phyloP scores from a whole-genome alignment of 345 rosid genomes.

The Pistacia integerrima region DNA sequence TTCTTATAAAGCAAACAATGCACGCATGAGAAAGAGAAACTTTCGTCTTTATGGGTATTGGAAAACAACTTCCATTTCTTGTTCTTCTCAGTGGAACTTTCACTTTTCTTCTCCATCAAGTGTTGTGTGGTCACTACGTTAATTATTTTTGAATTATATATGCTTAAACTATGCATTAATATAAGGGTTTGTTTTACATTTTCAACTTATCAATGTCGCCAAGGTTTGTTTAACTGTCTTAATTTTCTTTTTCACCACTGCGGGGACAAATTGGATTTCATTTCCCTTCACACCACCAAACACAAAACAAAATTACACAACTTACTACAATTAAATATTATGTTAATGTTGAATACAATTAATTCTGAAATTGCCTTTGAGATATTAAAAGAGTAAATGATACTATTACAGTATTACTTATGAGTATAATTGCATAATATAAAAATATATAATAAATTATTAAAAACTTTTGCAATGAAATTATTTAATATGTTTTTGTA shows the following conservation, averaged over 20 bases:
- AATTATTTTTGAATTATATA: not conserved
- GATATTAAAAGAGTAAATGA: no score
- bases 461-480: no score
- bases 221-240: not conserved
- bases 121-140: not conserved
- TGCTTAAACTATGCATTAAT: not conserved
- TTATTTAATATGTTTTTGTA: no score
- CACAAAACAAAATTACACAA: no score
- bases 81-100: conserved; percentile 4
- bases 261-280: not conserved
- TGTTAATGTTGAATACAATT: no score
- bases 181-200: not conserved
- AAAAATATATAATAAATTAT: no score
- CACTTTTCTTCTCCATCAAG: conserved; percentile 16
- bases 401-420: no score
- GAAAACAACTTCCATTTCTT: conserved; percentile 13
- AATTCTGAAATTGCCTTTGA: no score
- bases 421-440: no score
- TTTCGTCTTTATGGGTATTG: conserved; percentile 10
- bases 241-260: not conserved
- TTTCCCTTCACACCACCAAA: no score
- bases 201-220: not conserved
- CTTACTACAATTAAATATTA: no score
- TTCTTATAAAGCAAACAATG: not conserved
- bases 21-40: not conserved